Base-by-base conservation (phyloP, 2,329 filamentous ascomycete species). In the Pyrenophora graminea region DNA sequence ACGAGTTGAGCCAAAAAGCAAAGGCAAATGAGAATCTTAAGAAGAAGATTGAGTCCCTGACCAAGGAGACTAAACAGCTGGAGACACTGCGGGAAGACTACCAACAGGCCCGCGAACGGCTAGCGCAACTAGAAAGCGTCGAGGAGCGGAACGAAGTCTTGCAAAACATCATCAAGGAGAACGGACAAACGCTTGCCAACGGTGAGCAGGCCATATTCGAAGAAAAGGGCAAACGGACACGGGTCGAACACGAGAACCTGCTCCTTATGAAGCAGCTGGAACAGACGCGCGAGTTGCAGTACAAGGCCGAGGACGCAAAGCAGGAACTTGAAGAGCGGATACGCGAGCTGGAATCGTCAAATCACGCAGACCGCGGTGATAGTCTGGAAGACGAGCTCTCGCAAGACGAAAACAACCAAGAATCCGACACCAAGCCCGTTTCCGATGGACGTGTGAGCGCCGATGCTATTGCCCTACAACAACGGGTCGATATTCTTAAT, bases 1-100 rank as follows among this genome's bases (percentile, higher is more conserved):
- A 80, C 46, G 79, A 80, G 45, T 67, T 80, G 18, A 70, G 66
- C 27, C 77, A 79, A 52, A 79, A 77, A 53, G 72, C 76, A 21
- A 79, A 79, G 51, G 77, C 77, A 18, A 80, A 79, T 49, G 79
- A 81, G 59, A 81, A 81, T 50, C 72, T 81, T 18, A 79, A 77
- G 62, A 80, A 80, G 71, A 81, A 81, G 68, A 80, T 81, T 25
- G 77, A 80, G 53, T 69, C 76, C 3, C 62, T 81, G 36, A 76
- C 78, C 36, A 77, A 80, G 43, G 74, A 79, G 51, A 76, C 77
- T 17, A 77, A 76, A 49, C 69, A 68, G 9, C 69, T 76, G 21
- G 72, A 74, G 17, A 64, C 69, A 3, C 61, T 80, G 1, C 72
- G 76, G 7, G 73, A 78, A 56, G 77, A 80, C 48, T 68, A 80